Conservation (phyloP, 2,329 filamentous ascomycete genomes). For the Phaeosphaeria sp. region DNA sequence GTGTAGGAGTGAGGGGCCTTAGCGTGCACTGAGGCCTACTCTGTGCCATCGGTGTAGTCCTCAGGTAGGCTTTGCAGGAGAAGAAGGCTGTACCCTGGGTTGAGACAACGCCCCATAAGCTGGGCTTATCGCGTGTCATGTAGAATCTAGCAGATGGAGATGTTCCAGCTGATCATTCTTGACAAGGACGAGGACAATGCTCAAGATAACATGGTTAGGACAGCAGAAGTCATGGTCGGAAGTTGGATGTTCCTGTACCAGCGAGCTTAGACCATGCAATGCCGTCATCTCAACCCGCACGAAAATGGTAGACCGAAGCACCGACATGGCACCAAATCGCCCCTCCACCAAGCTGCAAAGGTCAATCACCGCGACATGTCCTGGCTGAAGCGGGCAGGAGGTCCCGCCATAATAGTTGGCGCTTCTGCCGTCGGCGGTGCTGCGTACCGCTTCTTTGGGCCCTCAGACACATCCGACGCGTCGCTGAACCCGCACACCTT, state of each 20-base stretch:
- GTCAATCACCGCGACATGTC: slow-evolving; percentile 26
- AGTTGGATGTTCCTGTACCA: too few relatives aligned
- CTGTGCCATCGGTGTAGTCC: too few relatives aligned
- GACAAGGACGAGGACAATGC: too few relatives aligned
- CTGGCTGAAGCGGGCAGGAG: slow-evolving; percentile 35
- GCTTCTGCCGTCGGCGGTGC: slow-evolving; percentile 43
- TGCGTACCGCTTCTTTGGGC: slow-evolving; percentile 38
- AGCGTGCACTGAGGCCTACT: too few relatives aligned
- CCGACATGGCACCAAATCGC: not conserved
- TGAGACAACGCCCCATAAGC: too few relatives aligned
- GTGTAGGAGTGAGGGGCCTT: too few relatives aligned
- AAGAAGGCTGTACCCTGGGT: not conserved
- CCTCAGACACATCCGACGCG: slow-evolving; percentile 29
- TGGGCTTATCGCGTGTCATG: too few relatives aligned
- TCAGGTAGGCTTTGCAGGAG: not conserved
- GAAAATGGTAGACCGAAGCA: not conserved
- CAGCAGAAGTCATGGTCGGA: too few relatives aligned
- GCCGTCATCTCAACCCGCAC: slow-evolving; percentile 8
- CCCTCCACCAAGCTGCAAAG: not conserved
- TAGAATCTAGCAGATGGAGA: too few relatives aligned
- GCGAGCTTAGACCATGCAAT: slow-evolving; percentile 10
- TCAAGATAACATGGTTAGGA: too few relatives aligned
- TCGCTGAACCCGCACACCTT: slow-evolving; percentile 66
- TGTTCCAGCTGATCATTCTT: too few relatives aligned
- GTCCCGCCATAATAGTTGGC: slow-evolving; percentile 40